Evolutionary conservation across 441 rosid species (phyloP).

Genomic region (Kokia cookei): DNA sequence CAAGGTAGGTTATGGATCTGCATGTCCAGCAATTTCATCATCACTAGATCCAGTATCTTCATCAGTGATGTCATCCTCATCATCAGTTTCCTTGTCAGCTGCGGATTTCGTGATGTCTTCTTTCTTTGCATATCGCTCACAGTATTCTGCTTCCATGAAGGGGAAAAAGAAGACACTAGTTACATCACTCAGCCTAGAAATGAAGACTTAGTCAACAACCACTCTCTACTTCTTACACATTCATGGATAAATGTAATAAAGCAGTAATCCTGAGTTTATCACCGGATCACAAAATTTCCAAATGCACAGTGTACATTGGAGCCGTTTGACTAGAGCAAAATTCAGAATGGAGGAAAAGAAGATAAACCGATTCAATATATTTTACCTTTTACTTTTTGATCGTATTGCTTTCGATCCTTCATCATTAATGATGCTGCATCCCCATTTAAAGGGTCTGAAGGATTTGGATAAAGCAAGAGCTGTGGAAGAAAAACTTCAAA

Average conservation of each 20-base stretch:
- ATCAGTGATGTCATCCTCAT: slow-evolving; percentile 44
- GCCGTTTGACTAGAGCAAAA: neutral
- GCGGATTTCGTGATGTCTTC: slow-evolving; percentile 28
- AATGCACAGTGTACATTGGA: neutral
- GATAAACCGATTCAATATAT: neutral
- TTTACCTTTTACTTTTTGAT: slow-evolving; percentile 59
- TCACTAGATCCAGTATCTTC: slow-evolving; percentile 41
- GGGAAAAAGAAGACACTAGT: neutral
- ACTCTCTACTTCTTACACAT: neutral
- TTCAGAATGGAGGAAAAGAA: neutral
- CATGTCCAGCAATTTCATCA: slow-evolving; percentile 55
- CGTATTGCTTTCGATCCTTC: slow-evolving; percentile 51
- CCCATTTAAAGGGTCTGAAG: slow-evolving; percentile 59
- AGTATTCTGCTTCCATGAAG: slow-evolving; percentile 38
- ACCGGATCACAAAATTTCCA: neutral
- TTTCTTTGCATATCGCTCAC: slow-evolving; percentile 53
- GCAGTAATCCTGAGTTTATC: neutral
- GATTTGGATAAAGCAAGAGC: slow-evolving; percentile 64
- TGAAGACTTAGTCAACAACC: neutral
- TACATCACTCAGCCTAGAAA: neutral
- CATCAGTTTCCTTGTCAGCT: slow-evolving; percentile 29
- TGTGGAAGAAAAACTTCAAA: slow-evolving; percentile 71
- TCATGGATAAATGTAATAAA: neutral
- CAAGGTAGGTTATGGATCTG: slow-evolving; percentile 30
- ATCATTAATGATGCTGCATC: slow-evolving; percentile 70